Conservation (phyloP, 305 asterid species). For the Fraxinus sp. region DNA sequence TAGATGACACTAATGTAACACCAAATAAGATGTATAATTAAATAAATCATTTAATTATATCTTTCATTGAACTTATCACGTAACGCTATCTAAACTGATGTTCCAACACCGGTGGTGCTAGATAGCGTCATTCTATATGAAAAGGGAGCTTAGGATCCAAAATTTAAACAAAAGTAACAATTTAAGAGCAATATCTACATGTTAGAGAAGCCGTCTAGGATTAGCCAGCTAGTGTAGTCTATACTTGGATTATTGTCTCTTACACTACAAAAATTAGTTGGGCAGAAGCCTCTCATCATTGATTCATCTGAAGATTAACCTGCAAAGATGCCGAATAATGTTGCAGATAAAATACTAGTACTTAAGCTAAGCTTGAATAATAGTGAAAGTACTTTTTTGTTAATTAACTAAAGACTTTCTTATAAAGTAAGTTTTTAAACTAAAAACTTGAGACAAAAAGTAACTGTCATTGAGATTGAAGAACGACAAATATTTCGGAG, state of each 20-base stretch:
- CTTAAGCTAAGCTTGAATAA: neutral
- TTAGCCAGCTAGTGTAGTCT: constrained; percentile 15
- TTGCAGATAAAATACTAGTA: neutral
- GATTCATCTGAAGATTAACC: constrained; percentile 23
- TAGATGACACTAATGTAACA: too few relatives aligned
- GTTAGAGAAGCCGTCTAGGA: constrained; percentile 19
- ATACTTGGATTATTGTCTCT: neutral
- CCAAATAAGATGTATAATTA: neutral
- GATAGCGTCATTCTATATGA: neutral
- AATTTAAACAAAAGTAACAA: neutral
- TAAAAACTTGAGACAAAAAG: neutral
- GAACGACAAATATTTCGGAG: too few relatives aligned
- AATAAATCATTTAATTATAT: too few relatives aligned
- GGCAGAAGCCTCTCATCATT: constrained; percentile 7
- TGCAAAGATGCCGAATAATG: constrained; percentile 21
- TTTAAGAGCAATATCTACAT: constrained; percentile 27
- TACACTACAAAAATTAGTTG: constrained; percentile 38
- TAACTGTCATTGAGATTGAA: neutral
- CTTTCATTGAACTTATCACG: neutral
- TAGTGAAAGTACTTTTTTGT: neutral
- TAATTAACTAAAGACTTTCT: neutral
- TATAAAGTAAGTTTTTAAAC: neutral
- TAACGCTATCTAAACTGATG: neutral
- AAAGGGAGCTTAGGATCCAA: neutral
- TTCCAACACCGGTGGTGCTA: neutral